phyloP scores from a whole-genome alignment of 208 protist species.

The Leishmania lainsoni region DNA sequence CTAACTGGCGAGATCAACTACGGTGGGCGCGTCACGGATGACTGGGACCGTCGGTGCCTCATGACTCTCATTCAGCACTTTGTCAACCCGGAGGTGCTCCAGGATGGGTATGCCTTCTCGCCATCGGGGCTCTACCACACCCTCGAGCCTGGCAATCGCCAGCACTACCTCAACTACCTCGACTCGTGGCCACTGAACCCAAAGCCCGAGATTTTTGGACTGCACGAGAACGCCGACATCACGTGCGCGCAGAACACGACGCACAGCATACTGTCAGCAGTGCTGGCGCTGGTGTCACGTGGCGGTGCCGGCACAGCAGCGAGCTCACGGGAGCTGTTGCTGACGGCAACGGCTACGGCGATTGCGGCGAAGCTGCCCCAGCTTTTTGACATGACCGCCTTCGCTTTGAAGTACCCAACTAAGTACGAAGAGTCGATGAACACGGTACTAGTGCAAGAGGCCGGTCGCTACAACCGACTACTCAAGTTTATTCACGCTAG shows the following conservation, averaged over 20 bases:
- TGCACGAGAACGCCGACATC: constrained; percentile 98
- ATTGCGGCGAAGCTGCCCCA: constrained; percentile 88
- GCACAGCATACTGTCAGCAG: constrained; percentile 74
- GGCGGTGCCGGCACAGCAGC: constrained; percentile 50
- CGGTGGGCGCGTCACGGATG: constrained; percentile 97
- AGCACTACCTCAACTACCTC: constrained; percentile 89
- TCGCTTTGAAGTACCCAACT: constrained; percentile 89
- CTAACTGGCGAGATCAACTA: constrained; percentile 97
- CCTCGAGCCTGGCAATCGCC: constrained; percentile 84
- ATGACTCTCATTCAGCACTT: constrained; percentile 95
- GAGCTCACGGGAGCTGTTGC: constrained; percentile 66
- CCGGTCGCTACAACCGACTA: constrained; percentile 94
- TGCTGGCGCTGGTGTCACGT: constrained; percentile 83
- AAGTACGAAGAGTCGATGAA: constrained; percentile 96
- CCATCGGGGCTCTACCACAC: constrained; percentile 90
- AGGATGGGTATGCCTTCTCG: constrained; percentile 91
- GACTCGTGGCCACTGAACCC: constrained; percentile 93
- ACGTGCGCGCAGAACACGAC: constrained; percentile 92
- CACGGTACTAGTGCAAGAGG: constrained; percentile 94
- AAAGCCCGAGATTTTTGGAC: constrained; percentile 95
- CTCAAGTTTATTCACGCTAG: constrained; percentile 87
- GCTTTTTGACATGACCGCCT: constrained; percentile 84
- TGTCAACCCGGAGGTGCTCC: constrained; percentile 86
- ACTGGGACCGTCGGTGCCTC: constrained; percentile 95
- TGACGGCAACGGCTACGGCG: constrained; percentile 75